Conservation (phyloP, 2,329 filamentous ascomycete species). For the Westerdykella ornata region DNA sequence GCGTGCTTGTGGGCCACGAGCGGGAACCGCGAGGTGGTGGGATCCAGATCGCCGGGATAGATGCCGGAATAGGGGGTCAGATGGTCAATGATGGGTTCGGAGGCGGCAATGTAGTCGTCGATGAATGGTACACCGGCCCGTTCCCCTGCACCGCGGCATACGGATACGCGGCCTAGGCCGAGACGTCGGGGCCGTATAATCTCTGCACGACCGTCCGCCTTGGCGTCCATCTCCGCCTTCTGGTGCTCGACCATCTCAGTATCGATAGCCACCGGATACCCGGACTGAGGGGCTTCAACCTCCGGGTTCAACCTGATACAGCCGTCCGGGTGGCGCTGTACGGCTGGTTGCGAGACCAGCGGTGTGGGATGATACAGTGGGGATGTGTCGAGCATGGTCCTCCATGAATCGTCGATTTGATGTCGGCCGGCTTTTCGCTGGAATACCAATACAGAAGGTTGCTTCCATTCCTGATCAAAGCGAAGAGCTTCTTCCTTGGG, state of each 20-base stretch:
- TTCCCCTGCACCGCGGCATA: slow-evolving; percentile 72
- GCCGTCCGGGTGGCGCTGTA: slow-evolving; percentile 35
- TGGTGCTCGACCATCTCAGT: slow-evolving; percentile 94
- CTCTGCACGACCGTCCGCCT: slow-evolving; percentile 84
- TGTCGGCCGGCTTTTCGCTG: slow-evolving; percentile 78
- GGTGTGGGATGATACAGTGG: slow-evolving; percentile 58
- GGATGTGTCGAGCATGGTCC: slow-evolving; percentile 71
- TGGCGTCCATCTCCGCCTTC: slow-evolving; percentile 91
- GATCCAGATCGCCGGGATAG: slow-evolving; percentile 74
- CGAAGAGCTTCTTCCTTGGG: slow-evolving; percentile 75
- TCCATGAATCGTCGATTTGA: slow-evolving; percentile 80
- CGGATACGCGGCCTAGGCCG: slow-evolving; percentile 86
- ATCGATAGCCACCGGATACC: slow-evolving; percentile 79
- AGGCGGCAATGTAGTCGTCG: slow-evolving; percentile 91
- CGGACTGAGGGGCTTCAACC: slow-evolving; percentile 60
- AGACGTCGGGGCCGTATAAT: slow-evolving; percentile 87
- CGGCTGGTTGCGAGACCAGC: not conserved
- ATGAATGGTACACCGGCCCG: slow-evolving; percentile 83
- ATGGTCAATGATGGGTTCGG: slow-evolving; percentile 89
- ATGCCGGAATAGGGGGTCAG: slow-evolving; percentile 93
- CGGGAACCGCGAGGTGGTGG: slow-evolving; percentile 68
- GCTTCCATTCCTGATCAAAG: slow-evolving; percentile 89
- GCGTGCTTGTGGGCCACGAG: slow-evolving; percentile 82
- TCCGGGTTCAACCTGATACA: slow-evolving; percentile 55
- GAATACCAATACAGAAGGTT: slow-evolving; percentile 79